Evolutionary conservation across 371 early-diverging fungal genomes (phyloP), one percentile per base, ranked within the genome.

Genomic region (Mortierella sp.): DNA sequence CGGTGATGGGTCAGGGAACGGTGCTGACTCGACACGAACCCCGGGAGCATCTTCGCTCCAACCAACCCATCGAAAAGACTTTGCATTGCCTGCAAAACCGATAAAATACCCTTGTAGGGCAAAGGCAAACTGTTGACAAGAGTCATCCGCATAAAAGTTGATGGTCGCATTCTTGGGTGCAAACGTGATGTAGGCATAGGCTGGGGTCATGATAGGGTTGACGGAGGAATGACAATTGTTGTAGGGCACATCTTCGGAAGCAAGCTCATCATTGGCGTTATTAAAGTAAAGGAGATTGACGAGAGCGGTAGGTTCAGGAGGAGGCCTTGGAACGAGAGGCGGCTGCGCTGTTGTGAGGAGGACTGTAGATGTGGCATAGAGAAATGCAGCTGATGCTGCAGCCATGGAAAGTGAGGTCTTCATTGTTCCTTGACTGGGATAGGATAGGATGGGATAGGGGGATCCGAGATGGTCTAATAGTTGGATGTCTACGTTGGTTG

Each of bases 81-180:
- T 52, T 1, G 80, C 80, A 3, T 69, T 60, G 2, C 80, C 80
- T 0, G 80, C 73, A 61, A 70, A 25, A 18, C 63, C 64, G 7
- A 44, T 45, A 56, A 64, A 70, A 26, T 68, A 72, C 9, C 80
- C 80, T 19, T 69, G 29, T 21, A 79, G 47, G 2, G 53, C 80
- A 52, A 68, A 79, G 4, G 70, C 44, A 44, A 73, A 70, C 0
- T 65, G 65, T 18, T 66, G 53, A 15, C 80, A 79, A 14, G 43
- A 37, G 1, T 61, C 0, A 47, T 79, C 80, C 60, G 45, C 70
- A 29, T 63, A 79, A 66, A 79, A 79, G 64, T 79, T 79, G 57
- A 79, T 79, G 64, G 80, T 79, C 14, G 80, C 80, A 37, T 79
- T 70, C 46, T 79, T 68, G 37, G 80, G 80, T 23, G 63, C 70